Base-by-base conservation (phyloP, 305 asterid species). In the Euphrasia arctica region DNA sequence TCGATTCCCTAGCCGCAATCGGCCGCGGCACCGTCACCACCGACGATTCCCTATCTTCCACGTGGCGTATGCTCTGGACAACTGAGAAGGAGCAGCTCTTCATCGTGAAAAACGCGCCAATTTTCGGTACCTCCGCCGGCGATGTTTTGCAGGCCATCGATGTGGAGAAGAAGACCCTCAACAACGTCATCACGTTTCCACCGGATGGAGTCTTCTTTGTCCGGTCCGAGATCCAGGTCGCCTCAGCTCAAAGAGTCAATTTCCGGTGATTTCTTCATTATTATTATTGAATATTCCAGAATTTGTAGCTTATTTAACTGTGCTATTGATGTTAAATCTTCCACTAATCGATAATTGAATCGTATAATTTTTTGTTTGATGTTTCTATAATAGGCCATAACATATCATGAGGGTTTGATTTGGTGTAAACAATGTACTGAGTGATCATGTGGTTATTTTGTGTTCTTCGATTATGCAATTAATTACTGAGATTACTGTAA, bases 31-130 rank as follows among this genome's bases (percentile, higher is more conserved):
- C 79, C 7, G 84, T 83, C 62, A 91, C 96, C 45, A 86, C 96
- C 3, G 84, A 43, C 56, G 12, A 70, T 10, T 79, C 86, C 7
- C 64, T 88, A 5, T 81, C 96, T 3, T 83, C 78, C 66, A 91
- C 95, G 77, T 88, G 98, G 96, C 82, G 96, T 58, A 5, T 91
- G 88, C 85, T 91, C 10, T 91, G 98, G 98, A 91, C 98, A 62
- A 91, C 98, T 1, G 98, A 91, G 94, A 91, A 91, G 79, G 98
- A 88, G 9, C 98, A 91, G 68, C 94, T 91, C 27, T 91, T 79
- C 71, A 88, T 88, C 41, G 66, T 86, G 0, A 83, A 86, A 63
- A 83, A 86, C 28, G 91, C 98, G 0, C 13, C 76, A 43, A 0
- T 88, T 59, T 86, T 88, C 11, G 95, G 98, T 15, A 91, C 91